Percentiles rank a stretch among this genome's conserved stretches.
Conservation (phyloP, 345 rosid species). For the Raphanus raphanistrum region DNA sequence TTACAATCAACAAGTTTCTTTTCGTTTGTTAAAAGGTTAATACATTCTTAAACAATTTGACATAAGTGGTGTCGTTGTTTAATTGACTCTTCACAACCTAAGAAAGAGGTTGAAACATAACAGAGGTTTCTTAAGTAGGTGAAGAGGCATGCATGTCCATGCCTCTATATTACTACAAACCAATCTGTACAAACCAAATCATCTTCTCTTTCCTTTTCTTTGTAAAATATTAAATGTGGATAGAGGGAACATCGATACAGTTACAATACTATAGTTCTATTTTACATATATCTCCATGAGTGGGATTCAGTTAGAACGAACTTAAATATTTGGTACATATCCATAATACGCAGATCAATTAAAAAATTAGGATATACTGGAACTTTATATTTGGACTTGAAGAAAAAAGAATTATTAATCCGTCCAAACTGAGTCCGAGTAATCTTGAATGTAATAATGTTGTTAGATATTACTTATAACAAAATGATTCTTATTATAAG, state of each 20-base stretch:
- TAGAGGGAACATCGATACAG: not conserved
- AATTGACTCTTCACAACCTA: slow-evolving; percentile 31
- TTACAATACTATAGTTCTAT: not conserved
- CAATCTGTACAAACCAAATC: slow-evolving; percentile 23
- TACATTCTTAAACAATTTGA: slow-evolving; percentile 13
- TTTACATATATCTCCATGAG: not conserved
- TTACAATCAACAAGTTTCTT: not conserved
- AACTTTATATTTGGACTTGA: not conserved
- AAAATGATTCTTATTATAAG: not conserved
- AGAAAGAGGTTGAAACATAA: slow-evolving; percentile 29
- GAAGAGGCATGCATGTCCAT: slow-evolving; percentile 38
- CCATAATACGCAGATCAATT: not conserved
- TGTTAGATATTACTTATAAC: not conserved
- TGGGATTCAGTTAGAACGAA: not conserved
- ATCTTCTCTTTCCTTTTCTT: not conserved
- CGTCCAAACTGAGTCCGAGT: not conserved
- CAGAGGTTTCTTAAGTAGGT: slow-evolving; percentile 32
- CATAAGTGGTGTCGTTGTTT: slow-evolving; percentile 22
- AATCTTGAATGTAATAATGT: not conserved
- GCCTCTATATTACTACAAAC: slow-evolving; percentile 32
- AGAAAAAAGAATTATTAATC: not conserved
- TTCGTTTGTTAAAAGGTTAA: slow-evolving; percentile 7
- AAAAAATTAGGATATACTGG: not conserved
- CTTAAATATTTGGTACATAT: not conserved
- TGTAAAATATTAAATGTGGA: not conserved